Percentiles rank a stretch among this genome's conserved stretches.
Conservation (phyloP, 192 early-diverging fungal genomes). For the Phycomyces nitens region DNA sequence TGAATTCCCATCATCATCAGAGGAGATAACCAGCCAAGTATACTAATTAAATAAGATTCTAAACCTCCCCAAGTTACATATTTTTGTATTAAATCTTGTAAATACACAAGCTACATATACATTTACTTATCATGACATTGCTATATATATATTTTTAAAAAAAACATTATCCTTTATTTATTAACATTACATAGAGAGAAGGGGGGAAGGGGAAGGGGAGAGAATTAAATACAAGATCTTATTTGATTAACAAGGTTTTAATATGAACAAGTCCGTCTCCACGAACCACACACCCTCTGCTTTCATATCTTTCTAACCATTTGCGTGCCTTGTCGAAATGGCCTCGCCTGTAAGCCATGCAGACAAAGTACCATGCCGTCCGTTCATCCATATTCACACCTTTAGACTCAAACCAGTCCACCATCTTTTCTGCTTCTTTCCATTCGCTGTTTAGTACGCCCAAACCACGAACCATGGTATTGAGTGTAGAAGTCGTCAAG, state of each 20-base stretch:
- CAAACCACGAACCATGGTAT: slow-evolving; percentile 26
- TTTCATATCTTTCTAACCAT: slow-evolving; percentile 21
- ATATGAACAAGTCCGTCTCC: slow-evolving; percentile 16
- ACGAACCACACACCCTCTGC: not conserved
- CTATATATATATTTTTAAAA: no score
- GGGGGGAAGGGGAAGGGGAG: not conserved
- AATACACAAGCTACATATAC: no score
- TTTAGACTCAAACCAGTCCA: slow-evolving; percentile 5
- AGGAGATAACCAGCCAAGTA: no score
- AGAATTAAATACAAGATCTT: no score
- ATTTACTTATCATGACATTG: no score
- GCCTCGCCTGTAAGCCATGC: slow-evolving; percentile 8
- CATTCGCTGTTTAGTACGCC: slow-evolving; percentile 27
- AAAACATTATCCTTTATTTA: not conserved
- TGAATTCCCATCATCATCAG: not conserved
- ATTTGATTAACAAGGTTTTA: slow-evolving; percentile 1
- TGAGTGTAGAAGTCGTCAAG: slow-evolving; percentile 17
- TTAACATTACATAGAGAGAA: slow-evolving; percentile 2
- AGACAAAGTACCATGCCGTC: slow-evolving; percentile 23
- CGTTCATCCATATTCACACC: slow-evolving; percentile 18
- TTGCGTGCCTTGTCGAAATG: not conserved
- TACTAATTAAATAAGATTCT: no score
- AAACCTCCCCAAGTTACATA: no score
- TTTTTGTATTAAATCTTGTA: no score
- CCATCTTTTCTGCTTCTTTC: slow-evolving; percentile 18